Evolutionary conservation across 306 rosid genomes (phyloP).

Genomic region (Hylodesmum podocarpum): DNA sequence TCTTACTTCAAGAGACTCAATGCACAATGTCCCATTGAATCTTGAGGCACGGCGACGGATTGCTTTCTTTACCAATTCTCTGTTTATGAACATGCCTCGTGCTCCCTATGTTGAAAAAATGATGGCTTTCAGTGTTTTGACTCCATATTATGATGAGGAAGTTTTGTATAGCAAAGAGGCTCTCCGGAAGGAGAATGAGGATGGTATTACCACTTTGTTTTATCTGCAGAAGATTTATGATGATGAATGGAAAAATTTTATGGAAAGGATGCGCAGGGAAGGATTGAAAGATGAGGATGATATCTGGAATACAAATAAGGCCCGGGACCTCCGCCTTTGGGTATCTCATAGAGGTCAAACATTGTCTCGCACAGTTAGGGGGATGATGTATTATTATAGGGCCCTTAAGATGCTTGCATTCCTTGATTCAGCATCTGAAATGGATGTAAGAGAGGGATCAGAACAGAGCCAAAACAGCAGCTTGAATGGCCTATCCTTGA

Average conservation of each 20-base stretch:
- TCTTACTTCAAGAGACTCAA: conserved; percentile 82
- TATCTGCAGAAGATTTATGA: conserved; percentile 90
- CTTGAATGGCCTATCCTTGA: conserved; percentile 43
- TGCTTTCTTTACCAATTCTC: conserved; percentile 91
- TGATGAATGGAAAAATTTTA: conserved; percentile 88
- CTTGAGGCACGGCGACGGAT: conserved; percentile 79
- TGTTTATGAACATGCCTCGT: conserved; percentile 97
- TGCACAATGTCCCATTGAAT: conserved; percentile 82
- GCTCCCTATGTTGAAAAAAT: conserved; percentile 86
- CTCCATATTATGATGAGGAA: conserved; percentile 93
- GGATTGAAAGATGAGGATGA: conserved; percentile 72
- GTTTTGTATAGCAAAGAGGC: conserved; percentile 63
- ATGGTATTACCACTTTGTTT: conserved; percentile 83
- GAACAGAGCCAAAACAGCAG: conserved; percentile 36
- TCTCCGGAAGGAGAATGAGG: conserved; percentile 78
- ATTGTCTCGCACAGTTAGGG: conserved; percentile 86
- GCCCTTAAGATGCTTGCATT: conserved; percentile 89
- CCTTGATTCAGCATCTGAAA: conserved; percentile 85
- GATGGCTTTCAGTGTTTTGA: conserved; percentile 87
- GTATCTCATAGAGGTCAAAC: conserved; percentile 95
- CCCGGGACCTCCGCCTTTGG: conserved; percentile 81
- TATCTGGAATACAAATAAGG: conserved; percentile 49
- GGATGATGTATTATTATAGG: conserved; percentile 94
- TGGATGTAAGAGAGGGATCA: conserved; percentile 59
- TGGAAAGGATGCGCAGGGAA: conserved; percentile 83